Base-by-base conservation (phyloP, 1,139 yeast species). In the Kodamaea anthophila region DNA sequence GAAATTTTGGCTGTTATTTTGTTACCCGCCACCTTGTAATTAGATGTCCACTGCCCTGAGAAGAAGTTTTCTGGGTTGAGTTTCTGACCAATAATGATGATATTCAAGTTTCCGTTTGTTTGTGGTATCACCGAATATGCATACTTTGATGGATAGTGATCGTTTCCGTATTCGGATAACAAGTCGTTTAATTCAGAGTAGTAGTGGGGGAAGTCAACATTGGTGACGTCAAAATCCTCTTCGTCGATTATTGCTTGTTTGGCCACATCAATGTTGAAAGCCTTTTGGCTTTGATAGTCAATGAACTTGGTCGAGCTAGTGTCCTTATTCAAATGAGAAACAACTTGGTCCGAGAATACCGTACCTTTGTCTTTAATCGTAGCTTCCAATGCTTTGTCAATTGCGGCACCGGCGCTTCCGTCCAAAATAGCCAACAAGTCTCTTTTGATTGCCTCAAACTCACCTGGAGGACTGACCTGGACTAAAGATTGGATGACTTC, bases 11-110 rank as follows among this genome's bases (percentile, higher is more conserved):
- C 96, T 2, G 45, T 43, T 9, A 82, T 43, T 6, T 50, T 34
- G 1, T 58, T 54, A 3, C 56, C 52, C 1, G 51, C 36, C 28
- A 72, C 58, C 4, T 58, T 49, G 52, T 85, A 91, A 42, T 66
- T 63, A 0, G 94, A 77, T 32, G 69, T 71, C 96, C 97, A 88
- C 52, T 77, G 75, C 6, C 97, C 97, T 43, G 87, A 86, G 73
- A 91, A 86, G 58, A 67, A 88, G 59, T 91, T 91, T 30, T 70
- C 67, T 28, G 83, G 77, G 51, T 82, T 86, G 44, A 75, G 66
- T 51, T 77, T 79, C 46, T 77, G 79, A 32, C 94, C 94, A 30
- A 82, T 73, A 15, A 80, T 48, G 10, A 70, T 70, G 13, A 49
- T 36, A 10, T 51, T 41, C 42, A 52, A 35, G 39, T 57, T 36